Base-by-base conservation (phyloP, 106 monocot genomes). In the Dioscorea dumetorum region DNA sequence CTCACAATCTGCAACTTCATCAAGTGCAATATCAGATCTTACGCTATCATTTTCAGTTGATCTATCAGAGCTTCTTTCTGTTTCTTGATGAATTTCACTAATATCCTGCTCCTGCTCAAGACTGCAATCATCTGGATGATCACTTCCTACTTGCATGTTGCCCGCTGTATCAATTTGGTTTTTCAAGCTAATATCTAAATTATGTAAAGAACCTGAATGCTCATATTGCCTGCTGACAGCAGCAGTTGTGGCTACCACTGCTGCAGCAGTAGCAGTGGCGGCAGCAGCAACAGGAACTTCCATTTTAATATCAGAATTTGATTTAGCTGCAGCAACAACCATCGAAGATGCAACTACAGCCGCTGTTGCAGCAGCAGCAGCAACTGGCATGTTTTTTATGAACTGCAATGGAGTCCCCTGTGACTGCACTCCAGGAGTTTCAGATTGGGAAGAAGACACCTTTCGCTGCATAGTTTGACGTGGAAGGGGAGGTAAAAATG, bases 241-340 rank as follows among this genome's bases (percentile, higher is more conserved):
- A 72, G 89, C 80, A 72, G 82, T 83, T 52, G 88, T 82, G 9
- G 79, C 79, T 22, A 79, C 86, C 28, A 81, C 80, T 60, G 88
- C 85, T 18, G 79, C 88, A 62, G 41, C 41, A 41, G 41, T 41
- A 41, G 41, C 41, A 41, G 41, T 41, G 41, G 41, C 41, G 0
- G 84, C 85, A 7, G 82, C 76, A 59, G 85, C 77, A 33, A 81
- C 75, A 58, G 86, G 79, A 70, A 80, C 77, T 63, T 85, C 89
- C 50, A 80, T 50, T 33, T 71, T 79, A 17, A 70, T 53, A 16
- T 85, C 85, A 33, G 66, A 28, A 28, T 74, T 89, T 59, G 79
- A 80, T 72, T 89, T 89, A 71, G 79, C 73, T 50, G 79, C 88
- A 77, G 85, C 88, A 73, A 82, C 88, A 65, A 89, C 81, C 85